phyloP scores from a whole-genome alignment of 2,329 filamentous ascomycete genomes.

The Aureobasidium uvarum region DNA sequence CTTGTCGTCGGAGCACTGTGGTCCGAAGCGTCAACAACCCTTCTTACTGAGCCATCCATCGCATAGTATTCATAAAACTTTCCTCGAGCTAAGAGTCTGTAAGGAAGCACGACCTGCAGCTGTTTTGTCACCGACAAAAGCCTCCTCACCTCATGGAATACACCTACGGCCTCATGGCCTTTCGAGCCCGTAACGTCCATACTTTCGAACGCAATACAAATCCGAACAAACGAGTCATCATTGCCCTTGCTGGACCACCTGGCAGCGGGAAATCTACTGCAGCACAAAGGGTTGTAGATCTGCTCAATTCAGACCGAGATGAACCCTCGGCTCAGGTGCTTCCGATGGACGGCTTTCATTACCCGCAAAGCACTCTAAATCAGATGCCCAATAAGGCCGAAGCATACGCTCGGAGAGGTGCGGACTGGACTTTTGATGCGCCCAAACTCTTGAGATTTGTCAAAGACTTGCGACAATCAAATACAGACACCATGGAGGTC shows the following conservation, averaged over 20 bases:
- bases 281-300: not conserved
- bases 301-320: not conserved
- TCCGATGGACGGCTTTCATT: constrained; percentile 43
- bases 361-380: constrained; percentile 36
- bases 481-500: not conserved
- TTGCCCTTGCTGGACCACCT: constrained; percentile 19
- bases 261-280: constrained; percentile 27
- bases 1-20: constrained; percentile 10
- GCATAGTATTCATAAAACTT: too few relatives aligned
- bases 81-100: too few relatives aligned
- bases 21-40: not conserved
- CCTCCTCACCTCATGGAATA: not conserved
- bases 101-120: too few relatives aligned
- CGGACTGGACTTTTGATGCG: constrained; percentile 43
- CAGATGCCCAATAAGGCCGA: constrained; percentile 38
- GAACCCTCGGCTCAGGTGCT: not conserved
- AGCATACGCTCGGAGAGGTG: constrained; percentile 41
- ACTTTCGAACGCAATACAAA: not conserved
- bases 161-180: constrained; percentile 5
- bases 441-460: constrained; percentile 37
- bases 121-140: too few relatives aligned
- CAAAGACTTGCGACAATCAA: constrained; percentile 29
- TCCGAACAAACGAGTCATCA: constrained; percentile 1
- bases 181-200: not conserved
- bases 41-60: not conserved